These are phyloP conservation scores for Lanmaoa pseudosensibilis DNA, from an alignment of 768 basidiomycete species.

Conservation along the genomic window DNA sequence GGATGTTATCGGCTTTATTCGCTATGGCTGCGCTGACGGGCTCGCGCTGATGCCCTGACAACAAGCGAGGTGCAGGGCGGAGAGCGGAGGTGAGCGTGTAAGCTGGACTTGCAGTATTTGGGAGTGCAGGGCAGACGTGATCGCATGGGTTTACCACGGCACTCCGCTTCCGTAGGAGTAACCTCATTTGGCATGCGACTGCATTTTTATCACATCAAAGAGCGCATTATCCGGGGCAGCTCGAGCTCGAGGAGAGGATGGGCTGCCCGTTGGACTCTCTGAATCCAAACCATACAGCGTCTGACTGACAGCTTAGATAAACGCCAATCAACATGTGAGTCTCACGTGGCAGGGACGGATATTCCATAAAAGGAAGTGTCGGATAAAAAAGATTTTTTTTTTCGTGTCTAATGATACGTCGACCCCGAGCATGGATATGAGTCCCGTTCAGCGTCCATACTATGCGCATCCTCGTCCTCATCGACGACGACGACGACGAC, in stretches of 20 bases:
- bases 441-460: not conserved
- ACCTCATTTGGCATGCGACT: constrained; percentile 17
- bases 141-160: constrained; percentile 24
- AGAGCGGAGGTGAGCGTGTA: constrained; percentile 10
- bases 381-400: constrained; percentile 30
- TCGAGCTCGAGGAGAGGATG: not conserved
- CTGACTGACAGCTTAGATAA: constrained; percentile 16
- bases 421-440: constrained; percentile 29
- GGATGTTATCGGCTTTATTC: constrained; percentile 53
- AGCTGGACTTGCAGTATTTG: constrained; percentile 30
- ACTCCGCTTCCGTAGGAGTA: constrained; percentile 21
- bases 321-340: constrained; percentile 15
- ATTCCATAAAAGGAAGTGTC: constrained; percentile 18
- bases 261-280: not conserved
- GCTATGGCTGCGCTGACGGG: constrained; percentile 55
- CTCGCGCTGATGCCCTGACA: constrained; percentile 52
- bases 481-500: constrained; percentile 8
- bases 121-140: constrained; percentile 8
- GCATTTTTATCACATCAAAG: not conserved
- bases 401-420: not conserved
- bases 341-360: constrained; percentile 15
- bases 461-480: not conserved
- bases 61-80: constrained; percentile 1
- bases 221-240: not conserved
- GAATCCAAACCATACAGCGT: not conserved